A percentile compares a stretch with the other conserved stretches of the same genome.
Conservation (phyloP, 2,329 filamentous ascomycete species). For the Monilinia aucupariae region DNA sequence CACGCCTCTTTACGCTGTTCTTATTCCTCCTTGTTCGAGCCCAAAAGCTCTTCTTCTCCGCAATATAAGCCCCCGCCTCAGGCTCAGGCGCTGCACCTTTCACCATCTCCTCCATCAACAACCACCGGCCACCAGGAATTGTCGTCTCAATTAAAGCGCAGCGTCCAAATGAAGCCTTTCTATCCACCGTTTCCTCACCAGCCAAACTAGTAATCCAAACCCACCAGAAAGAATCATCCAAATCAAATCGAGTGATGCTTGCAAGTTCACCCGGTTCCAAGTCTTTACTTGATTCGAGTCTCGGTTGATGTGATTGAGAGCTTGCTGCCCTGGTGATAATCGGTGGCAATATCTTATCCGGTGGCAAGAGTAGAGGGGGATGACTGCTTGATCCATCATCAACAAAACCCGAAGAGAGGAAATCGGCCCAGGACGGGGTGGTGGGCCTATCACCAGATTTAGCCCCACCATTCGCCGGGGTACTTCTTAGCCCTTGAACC, state of each 20-base stretch:
- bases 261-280: slow-evolving; percentile 91
- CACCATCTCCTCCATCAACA: slow-evolving; percentile 93
- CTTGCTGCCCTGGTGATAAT: slow-evolving; percentile 75
- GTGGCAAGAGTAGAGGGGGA: slow-evolving; percentile 72
- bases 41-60: slow-evolving; percentile 92
- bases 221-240: slow-evolving; percentile 99
- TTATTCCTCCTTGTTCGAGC: slow-evolving; percentile 72
- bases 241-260: slow-evolving; percentile 76
- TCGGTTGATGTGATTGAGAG: slow-evolving; percentile 75
- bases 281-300: slow-evolving; percentile 60
- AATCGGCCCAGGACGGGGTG: slow-evolving; percentile 97
- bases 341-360: slow-evolving; percentile 84
- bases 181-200: slow-evolving; percentile 74
- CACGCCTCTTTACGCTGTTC: slow-evolving; percentile 55
- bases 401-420: slow-evolving; percentile 86
- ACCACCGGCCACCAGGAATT: slow-evolving; percentile 77
- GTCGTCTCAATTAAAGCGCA: slow-evolving; percentile 88
- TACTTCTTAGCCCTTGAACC: slow-evolving; percentile 54
- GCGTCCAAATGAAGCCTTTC: slow-evolving; percentile 89
- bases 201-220: slow-evolving; percentile 98
- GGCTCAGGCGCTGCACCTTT: slow-evolving; percentile 86
- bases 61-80: slow-evolving; percentile 80
- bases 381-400: slow-evolving; percentile 63
- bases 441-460: slow-evolving; percentile 70
- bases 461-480: slow-evolving; percentile 60